These are phyloP conservation scores for Penicillium chermesinum DNA, from an alignment of 495 filamentous ascomycete species.

Conservation along the genomic window DNA sequence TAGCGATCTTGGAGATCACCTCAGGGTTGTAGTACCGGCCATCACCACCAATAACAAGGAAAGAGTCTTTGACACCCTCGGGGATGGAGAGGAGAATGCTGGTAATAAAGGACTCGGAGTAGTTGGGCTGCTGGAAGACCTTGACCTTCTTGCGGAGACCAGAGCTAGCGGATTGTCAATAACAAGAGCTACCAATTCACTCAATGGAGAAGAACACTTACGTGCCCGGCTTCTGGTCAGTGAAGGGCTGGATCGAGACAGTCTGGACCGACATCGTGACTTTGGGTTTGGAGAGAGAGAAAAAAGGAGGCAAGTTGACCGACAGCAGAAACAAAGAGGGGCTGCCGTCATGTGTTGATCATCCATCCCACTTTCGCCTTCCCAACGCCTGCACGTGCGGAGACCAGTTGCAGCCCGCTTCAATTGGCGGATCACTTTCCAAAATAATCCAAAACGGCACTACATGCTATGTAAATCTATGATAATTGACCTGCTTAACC, in stretches of 20 bases:
- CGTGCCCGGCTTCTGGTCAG: conserved; percentile 99
- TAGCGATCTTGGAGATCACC: conserved; percentile 92
- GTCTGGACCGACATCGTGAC: conserved; percentile 65
- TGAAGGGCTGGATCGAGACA: conserved; percentile 71
- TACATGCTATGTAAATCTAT: background rate
- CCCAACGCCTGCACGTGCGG: background rate
- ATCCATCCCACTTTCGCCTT: conserved; percentile 19
- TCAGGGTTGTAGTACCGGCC: conserved; percentile 96
- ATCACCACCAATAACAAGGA: conserved; percentile 96
- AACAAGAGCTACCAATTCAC: background rate
- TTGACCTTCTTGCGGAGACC: conserved; percentile 98
- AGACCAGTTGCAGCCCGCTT: background rate
- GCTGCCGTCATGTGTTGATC: conserved; percentile 30
- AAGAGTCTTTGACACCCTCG: conserved; percentile 79
- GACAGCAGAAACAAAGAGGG: conserved; percentile 20
- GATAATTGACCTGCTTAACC: background rate
- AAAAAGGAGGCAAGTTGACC: conserved; percentile 19
- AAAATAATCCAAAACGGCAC: background rate
- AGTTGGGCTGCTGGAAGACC: conserved; percentile 91
- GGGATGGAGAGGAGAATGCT: conserved; percentile 94
- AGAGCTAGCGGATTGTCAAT: conserved; percentile 56
- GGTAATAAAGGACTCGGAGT: conserved; percentile 91
- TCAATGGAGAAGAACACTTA: conserved; percentile 54
- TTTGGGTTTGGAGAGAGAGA: conserved; percentile 3
- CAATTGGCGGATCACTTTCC: background rate